Conservation (phyloP, 2,329 filamentous ascomycete species). For the Clonostachys solani region DNA sequence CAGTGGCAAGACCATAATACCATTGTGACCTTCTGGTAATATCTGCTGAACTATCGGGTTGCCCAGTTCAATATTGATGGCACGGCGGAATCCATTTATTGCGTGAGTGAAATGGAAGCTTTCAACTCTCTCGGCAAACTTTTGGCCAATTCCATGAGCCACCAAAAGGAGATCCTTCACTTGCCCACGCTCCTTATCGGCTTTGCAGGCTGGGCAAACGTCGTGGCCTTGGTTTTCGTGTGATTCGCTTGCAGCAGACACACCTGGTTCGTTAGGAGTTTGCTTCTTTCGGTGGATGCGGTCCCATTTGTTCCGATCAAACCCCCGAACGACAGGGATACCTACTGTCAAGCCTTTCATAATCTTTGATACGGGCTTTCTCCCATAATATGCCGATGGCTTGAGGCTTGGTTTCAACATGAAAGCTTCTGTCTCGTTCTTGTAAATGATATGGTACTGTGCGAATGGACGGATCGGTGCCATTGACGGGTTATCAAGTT, state of each 20-base stretch:
- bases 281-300: slow-evolving; percentile 55
- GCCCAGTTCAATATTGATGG: slow-evolving; percentile 79
- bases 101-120: slow-evolving; percentile 97
- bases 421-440: slow-evolving; percentile 71
- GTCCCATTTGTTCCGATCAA: slow-evolving; percentile 74
- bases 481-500: slow-evolving; percentile 21
- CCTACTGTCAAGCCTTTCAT: slow-evolving; percentile 80
- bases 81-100: slow-evolving; percentile 83
- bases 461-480: slow-evolving; percentile 56
- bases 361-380: slow-evolving; percentile 78
- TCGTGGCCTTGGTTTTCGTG: slow-evolving; percentile 17
- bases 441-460: slow-evolving; percentile 82
- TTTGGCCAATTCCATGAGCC: slow-evolving; percentile 94
- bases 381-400: slow-evolving; percentile 80
- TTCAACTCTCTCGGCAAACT: slow-evolving; percentile 89
- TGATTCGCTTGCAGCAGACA: slow-evolving; percentile 18
- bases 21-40: slow-evolving; percentile 73
- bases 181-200: slow-evolving; percentile 59
- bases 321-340: slow-evolving; percentile 83
- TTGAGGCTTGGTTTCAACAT: slow-evolving; percentile 81
- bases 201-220: slow-evolving; percentile 54
- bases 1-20: slow-evolving; percentile 88
- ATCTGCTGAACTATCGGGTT: slow-evolving; percentile 70
- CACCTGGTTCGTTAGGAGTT: slow-evolving; percentile 17
- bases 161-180: slow-evolving; percentile 88